Evolutionary conservation across 345 rosid genomes (phyloP).

Genomic region (Limnanthes douglasii): DNA sequence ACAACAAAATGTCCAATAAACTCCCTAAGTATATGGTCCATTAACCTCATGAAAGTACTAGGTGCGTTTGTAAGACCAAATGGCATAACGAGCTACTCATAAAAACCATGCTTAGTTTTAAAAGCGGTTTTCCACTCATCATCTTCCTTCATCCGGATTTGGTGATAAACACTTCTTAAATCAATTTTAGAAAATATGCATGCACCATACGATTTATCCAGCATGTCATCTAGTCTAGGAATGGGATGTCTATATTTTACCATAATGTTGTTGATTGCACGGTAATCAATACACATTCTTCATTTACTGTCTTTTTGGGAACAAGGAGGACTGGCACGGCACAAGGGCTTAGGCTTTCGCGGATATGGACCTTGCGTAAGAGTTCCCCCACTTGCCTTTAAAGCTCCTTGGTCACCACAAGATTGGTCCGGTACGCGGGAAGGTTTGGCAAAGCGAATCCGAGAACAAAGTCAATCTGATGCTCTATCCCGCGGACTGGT

Average conservation of each 20-base stretch:
- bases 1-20: too few relatives aligned
- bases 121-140: constrained; percentile 1
- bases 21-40: background rate
- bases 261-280: background rate
- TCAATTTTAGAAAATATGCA: background rate
- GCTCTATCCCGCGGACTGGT: background rate
- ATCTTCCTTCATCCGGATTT: background rate
- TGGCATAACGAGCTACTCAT: background rate
- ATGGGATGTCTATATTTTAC: background rate
- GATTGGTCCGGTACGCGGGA: background rate
- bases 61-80: background rate
- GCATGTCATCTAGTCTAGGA: background rate
- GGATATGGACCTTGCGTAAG: background rate
- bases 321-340: background rate
- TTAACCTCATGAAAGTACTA: too few relatives aligned
- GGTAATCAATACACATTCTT: background rate
- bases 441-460: background rate
- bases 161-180: constrained; percentile 1
- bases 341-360: background rate
- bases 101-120: background rate
- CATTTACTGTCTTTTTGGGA: background rate
- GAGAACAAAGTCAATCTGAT: background rate
- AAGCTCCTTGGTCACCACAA: background rate
- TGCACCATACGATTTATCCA: background rate
- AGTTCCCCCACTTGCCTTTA: background rate